These are phyloP conservation scores for Heliamphora ciliata DNA, from an alignment of 179 eudicot genomes.

Conservation along the genomic window DNA sequence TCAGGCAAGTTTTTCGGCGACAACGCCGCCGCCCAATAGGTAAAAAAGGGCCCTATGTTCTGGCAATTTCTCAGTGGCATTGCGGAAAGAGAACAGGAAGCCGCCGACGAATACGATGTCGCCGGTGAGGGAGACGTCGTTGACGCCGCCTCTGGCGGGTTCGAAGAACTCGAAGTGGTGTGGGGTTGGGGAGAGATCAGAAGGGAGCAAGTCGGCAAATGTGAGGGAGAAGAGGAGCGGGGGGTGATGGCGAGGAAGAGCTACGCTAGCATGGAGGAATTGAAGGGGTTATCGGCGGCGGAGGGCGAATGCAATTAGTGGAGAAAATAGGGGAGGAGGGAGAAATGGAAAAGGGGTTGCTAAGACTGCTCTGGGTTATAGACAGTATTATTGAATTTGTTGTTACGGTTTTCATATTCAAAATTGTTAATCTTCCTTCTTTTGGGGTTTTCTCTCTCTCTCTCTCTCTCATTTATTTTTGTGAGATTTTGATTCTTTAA, in stretches of 20 bases:
- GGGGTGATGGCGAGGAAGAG: slow-evolving; percentile 60
- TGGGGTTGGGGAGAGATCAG: slow-evolving; percentile 33
- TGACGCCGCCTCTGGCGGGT: slow-evolving; percentile 28
- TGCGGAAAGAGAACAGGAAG: slow-evolving; percentile 69
- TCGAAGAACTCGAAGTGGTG: slow-evolving; percentile 37
- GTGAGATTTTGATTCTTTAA: background rate
- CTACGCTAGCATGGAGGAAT: slow-evolving; percentile 63
- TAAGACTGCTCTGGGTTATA: slow-evolving; percentile 41
- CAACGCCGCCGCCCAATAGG: slow-evolving; percentile 2
- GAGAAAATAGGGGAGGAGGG: slow-evolving; percentile 36
- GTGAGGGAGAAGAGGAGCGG: slow-evolving; percentile 50
- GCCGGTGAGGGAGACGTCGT: slow-evolving; percentile 23
- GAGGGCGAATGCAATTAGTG: slow-evolving; percentile 47
- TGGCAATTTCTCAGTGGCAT: slow-evolving; percentile 51
- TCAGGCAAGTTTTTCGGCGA: slow-evolving; percentile 28
- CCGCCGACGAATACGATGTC: slow-evolving; percentile 32
- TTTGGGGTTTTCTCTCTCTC: background rate
- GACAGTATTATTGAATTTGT: slow-evolving; percentile 41
- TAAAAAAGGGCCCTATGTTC: slow-evolving; percentile 38
- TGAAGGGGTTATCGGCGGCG: slow-evolving; percentile 53
- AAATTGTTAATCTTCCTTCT: too few species aligned
- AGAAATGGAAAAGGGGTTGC: slow-evolving; percentile 20
- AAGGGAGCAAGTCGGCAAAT: slow-evolving; percentile 45
- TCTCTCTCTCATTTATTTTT: background rate
- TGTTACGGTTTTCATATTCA: background rate